Percentiles rank a stretch among this genome's conserved stretches.
Evolutionary conservation across 2,329 filamentous ascomycete genomes (phyloP).

Genomic region (Penicillium paneum): DNA sequence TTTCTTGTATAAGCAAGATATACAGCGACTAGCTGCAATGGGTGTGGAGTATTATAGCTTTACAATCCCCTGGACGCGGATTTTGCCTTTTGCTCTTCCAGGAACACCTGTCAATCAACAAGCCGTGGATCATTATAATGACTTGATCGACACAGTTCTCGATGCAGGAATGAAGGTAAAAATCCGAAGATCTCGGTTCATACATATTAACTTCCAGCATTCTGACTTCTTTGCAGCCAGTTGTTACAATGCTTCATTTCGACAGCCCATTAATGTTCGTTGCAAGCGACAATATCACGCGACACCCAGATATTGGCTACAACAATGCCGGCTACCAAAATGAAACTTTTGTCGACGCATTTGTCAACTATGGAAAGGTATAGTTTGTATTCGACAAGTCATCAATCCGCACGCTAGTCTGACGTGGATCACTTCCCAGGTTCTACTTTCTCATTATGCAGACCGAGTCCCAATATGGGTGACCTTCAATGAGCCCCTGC

Average conservation of each 20-base stretch:
- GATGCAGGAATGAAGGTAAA: conserved; percentile 38
- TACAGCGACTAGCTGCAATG: conserved; percentile 38
- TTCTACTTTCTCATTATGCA: conserved; percentile 39
- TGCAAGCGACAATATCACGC: conserved; percentile 16
- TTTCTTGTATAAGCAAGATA: conserved; percentile 51
- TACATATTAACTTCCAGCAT: not conserved
- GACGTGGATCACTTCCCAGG: not conserved
- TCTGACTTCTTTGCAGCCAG: conserved; percentile 28
- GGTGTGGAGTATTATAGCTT: conserved; percentile 44
- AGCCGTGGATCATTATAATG: conserved; percentile 49
- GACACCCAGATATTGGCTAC: conserved; percentile 25
- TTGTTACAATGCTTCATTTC: conserved; percentile 43
- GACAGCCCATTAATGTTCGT: conserved; percentile 30
- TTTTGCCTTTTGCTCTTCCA: conserved; percentile 48
- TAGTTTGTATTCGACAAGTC: too few species aligned
- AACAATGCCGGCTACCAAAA: conserved; percentile 36
- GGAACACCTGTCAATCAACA: conserved; percentile 47
- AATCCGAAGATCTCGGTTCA: too few species aligned
- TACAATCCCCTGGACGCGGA: conserved; percentile 49
- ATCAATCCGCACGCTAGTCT: not conserved
- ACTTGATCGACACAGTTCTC: conserved; percentile 46
- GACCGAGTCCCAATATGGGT: conserved; percentile 43
- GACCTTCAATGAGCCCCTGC: conserved; percentile 43
- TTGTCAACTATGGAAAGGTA: conserved; percentile 39
- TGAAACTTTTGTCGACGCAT: conserved; percentile 41